Percentiles rank a stretch among this genome's conserved stretches.
Evolutionary conservation across 257 asterid species (phyloP).

Genomic region (Gentiana macrophylla): DNA sequence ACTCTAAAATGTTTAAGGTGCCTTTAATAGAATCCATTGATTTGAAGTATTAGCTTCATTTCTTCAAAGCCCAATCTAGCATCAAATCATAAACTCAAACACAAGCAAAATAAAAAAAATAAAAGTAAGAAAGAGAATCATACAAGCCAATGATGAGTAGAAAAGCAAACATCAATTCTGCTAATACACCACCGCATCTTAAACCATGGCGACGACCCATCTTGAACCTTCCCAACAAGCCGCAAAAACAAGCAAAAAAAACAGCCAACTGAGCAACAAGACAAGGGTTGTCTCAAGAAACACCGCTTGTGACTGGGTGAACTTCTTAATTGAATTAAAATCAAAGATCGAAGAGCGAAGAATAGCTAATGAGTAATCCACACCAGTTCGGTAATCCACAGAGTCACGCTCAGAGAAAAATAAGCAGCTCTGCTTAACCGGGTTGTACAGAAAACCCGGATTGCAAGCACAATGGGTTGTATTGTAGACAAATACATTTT

Average conservation of each 20-base stretch:
- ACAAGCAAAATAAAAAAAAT: no score
- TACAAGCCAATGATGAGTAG: conserved; percentile 86
- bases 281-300: conserved; percentile 76
- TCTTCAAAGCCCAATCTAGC: no score
- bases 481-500: conserved; percentile 52
- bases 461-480: conserved; percentile 53
- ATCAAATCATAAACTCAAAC: no score
- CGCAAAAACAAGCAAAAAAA: conserved; percentile 65
- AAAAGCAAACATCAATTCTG: conserved; percentile 70
- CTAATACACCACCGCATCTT: conserved; percentile 91
- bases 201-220: conserved; percentile 66
- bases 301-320: conserved; percentile 88
- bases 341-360: conserved; percentile 49
- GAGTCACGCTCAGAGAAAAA: conserved; percentile 31
- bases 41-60: no score
- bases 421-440: conserved; percentile 30
- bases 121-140: neutral
- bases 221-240: conserved; percentile 35
- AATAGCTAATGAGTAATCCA: conserved; percentile 44
- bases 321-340: conserved; percentile 63
- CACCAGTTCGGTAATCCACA: conserved; percentile 49
- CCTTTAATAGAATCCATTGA: no score
- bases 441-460: conserved; percentile 54
- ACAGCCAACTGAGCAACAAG: conserved; percentile 57
- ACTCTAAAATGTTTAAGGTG: no score